Evolutionary conservation across 1,284 basidiomycete genomes (phyloP).

Genomic region (Moesziomyces globuligerus): DNA sequence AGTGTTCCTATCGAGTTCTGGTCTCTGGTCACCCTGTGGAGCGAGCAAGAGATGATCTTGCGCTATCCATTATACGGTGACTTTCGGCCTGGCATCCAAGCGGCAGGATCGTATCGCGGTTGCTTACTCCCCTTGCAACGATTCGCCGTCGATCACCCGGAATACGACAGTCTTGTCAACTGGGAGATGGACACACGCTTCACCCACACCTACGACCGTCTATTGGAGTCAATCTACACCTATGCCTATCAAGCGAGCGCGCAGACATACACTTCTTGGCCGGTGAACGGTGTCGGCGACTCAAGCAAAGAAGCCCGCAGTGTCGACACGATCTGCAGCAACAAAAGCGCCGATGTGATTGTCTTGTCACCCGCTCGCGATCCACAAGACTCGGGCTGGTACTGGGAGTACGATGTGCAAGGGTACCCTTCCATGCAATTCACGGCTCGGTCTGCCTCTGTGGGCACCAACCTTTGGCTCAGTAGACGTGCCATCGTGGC

Average conservation of each 20-base stretch:
- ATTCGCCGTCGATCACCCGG: conserved; percentile 18
- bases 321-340: neutral
- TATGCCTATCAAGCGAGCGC: conserved; percentile 6
- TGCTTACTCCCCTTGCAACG: conserved; percentile 24
- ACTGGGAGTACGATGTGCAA: conserved; percentile 38
- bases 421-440: conserved; percentile 5
- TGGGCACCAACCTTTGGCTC: conserved; percentile 22
- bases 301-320: neutral
- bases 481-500: conserved; percentile 18
- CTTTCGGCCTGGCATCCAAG: conserved; percentile 16
- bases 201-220: conserved; percentile 23
- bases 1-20: conserved; percentile 28
- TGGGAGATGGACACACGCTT: conserved; percentile 35
- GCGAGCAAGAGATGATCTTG: conserved; percentile 13
- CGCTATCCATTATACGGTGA: conserved; percentile 25
- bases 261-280: conserved; percentile 17
- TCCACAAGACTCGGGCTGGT: conserved; percentile 20
- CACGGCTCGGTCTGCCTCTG: conserved; percentile 15
- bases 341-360: conserved; percentile 18
- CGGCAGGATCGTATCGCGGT: conserved; percentile 29
- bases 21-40: conserved; percentile 22
- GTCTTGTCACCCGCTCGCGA: conserved; percentile 23
- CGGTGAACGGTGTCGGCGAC: neutral
- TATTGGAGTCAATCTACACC: conserved; percentile 3
- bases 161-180: conserved; percentile 16